These are phyloP conservation scores for Mimosa bimucronata DNA, from an alignment of 306 rosid species.

Conservation along the genomic window DNA sequence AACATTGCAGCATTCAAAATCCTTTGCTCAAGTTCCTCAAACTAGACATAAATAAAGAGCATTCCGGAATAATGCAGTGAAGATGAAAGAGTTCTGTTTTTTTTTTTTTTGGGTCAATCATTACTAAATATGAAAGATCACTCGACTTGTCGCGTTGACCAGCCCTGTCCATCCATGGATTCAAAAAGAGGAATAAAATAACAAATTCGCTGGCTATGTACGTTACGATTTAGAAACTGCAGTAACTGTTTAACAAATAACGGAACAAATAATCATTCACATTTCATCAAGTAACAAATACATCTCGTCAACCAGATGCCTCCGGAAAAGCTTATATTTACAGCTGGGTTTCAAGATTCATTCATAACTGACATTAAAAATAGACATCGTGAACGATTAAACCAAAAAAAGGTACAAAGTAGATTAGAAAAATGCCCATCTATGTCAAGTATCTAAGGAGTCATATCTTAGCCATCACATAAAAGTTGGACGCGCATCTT, in stretches of 20 bases:
- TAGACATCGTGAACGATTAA: neutral
- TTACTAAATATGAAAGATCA: neutral
- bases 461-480: neutral
- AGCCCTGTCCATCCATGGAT: neutral
- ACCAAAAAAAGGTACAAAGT: neutral
- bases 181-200: neutral
- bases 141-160: neutral
- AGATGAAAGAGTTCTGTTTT: neutral
- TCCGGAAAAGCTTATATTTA: neutral
- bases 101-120: neutral
- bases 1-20: neutral
- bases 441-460: neutral
- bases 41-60: neutral
- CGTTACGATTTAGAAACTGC: neutral
- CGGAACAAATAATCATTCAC: neutral
- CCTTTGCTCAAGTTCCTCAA: neutral
- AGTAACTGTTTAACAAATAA: neutral
- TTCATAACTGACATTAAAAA: too few relatives aligned
- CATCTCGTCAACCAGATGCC: neutral
- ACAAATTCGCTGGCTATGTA: neutral
- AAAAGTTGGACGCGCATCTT: neutral
- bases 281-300: neutral
- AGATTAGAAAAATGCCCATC: neutral
- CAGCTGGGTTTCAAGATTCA: neutral
- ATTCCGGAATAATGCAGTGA: neutral